Evolutionary conservation across 2,329 filamentous ascomycete species (phyloP).

Genomic region (Xylaria sp.): DNA sequence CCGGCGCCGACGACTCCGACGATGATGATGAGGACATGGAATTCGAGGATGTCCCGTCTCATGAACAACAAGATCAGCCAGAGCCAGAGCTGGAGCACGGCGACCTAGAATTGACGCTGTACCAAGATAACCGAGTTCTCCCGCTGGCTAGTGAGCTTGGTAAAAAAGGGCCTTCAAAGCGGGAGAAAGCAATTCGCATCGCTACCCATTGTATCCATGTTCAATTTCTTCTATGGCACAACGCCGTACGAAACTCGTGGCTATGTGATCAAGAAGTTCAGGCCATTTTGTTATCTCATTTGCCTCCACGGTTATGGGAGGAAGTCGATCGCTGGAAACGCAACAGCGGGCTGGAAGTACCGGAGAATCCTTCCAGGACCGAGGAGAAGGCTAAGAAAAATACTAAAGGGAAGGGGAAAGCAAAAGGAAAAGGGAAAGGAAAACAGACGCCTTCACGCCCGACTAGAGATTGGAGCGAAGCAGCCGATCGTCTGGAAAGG

Average conservation of each 20-base stretch:
- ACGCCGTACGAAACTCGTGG: constrained; percentile 86
- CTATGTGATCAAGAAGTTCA: constrained; percentile 81
- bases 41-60: constrained; percentile 67
- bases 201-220: constrained; percentile 91
- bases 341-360: constrained; percentile 69
- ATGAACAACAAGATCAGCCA: constrained; percentile 55
- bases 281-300: constrained; percentile 77
- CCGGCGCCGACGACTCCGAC: constrained; percentile 49
- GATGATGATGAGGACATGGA: constrained; percentile 66
- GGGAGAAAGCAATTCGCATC: constrained; percentile 80
- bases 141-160: constrained; percentile 70
- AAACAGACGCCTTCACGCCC: constrained; percentile 51
- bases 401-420: constrained; percentile 52
- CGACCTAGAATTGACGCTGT: constrained; percentile 79
- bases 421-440: constrained; percentile 44
- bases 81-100: constrained; percentile 66
- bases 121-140: constrained; percentile 67
- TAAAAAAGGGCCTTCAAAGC: constrained; percentile 88
- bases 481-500: constrained; percentile 75
- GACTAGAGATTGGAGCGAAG: constrained; percentile 75
- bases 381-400: constrained; percentile 54
- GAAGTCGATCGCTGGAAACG: constrained; percentile 79
- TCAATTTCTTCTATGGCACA: constrained; percentile 88
- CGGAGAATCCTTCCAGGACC: constrained; percentile 52
- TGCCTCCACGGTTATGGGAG: constrained; percentile 74